Evolutionary conservation across 1,139 yeast species (phyloP), one percentile per base, ranked within the genome.

Genomic region (Pneumocystis wakefieldiae): DNA sequence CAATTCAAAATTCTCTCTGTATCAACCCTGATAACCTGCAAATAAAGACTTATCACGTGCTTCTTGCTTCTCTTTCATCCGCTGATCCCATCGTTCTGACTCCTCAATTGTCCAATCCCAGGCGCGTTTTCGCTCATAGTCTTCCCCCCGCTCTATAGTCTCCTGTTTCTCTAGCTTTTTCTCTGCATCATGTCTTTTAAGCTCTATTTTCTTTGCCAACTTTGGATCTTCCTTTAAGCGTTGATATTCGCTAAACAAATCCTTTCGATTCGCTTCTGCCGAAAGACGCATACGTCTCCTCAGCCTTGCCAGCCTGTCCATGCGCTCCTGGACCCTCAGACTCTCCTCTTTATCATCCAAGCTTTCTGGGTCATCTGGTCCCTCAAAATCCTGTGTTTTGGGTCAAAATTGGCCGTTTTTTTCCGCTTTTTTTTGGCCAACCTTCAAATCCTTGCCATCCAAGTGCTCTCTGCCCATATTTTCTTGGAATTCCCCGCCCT

Each of bases 91-190:
- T 63, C 77, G 76, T 68, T 85, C 88, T 63, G 83, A 80, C 63
- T 88, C 87, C 64, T 82, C 84, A 1, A 86, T 80, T 0, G 88
- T 80, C 76, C 86, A 87, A 62, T 80, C 81, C 77, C 86, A 75
- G 4, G 81, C 80, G 62, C 80, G 75, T 60, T 74, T 69, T 19
- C 82, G 72, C 32, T 78, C 79, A 65, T 72, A 74, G 61, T 77
- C 78, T 35, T 75, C 76, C 0, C 78, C 80, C 2, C 69, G 72
- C 17, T 75, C 76, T 32, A 72, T 72, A 0, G 76, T 73, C 41
- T 78, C 80, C 10, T 73, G 64, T 65, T 73, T 72, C 3, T 75
- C 76, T 7, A 79, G 74, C 66, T 79, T 81, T n/a, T 74, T 69
- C 60, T 72, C 73, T 1, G 77, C 79, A 39, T 70, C 70, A 37